Evolutionary conservation across 805 yeast genomes (phyloP), one percentile per base, ranked within the genome.

Genomic region (Saccharomycopsis amapae): DNA sequence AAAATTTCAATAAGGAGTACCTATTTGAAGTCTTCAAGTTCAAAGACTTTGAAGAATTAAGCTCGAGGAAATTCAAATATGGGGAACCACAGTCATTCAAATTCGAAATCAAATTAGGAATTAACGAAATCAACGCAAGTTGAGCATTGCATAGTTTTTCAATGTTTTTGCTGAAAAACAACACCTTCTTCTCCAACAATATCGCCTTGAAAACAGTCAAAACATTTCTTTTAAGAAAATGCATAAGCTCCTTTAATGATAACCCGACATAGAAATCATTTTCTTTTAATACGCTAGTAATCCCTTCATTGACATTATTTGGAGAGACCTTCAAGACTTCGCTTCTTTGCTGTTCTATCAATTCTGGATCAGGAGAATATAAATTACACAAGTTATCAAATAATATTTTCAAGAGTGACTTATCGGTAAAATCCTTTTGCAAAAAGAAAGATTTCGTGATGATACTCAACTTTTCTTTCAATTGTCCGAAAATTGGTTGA

Each of bases 401-500:
- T 32, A 90, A 67, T 17, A 81, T 74, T 42, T 77, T 78, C 31
- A 90, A 72, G 22, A 90, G 72, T 3, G 72, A 68, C 49, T 73
- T 73, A 62, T 93, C 94, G 24, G 71, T 69, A 55, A 93, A 85
- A 58, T 84, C 78, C 39, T 73, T 76, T 58, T 93, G 98, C 41
- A 78, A 70, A 58, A 93, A 93, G 62, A 80, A 90, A 1, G 88
- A 83, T 49, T 81, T 78, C 0, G 97, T 89, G 25, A 90, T 85
- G 22, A 93, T 86, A 39, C 95, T 82, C 52, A 93, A 65, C 61
- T 93, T 93, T 56, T 93, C 97, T 57, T 82, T 84, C 47, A 93
- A 77, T 51, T 88, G 95, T 12, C 85, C 82, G 58, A 86, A 87
- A 2, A 93, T 78, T 1, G 98, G 97, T 60, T 83, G 82, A 48